Conservation (phyloP, 495 filamentous ascomycete genomes). For the Platismatia glauca region DNA sequence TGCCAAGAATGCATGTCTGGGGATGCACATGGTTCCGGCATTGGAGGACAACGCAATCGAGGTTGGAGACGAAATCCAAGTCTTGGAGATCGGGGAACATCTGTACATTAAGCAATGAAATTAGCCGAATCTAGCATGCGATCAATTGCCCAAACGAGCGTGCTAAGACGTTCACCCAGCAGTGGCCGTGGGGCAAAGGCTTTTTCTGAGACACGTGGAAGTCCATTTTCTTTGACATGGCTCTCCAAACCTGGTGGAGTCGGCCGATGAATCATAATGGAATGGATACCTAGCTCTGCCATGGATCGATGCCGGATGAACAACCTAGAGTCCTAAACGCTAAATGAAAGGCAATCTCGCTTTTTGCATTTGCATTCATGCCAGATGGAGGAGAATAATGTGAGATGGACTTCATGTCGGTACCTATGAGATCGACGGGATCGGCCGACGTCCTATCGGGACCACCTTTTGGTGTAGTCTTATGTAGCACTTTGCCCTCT, state of each 20-base stretch:
- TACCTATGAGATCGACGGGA: constrained; percentile 6
- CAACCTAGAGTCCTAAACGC: not conserved
- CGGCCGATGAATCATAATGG: not conserved
- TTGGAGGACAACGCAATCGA: constrained; percentile 37
- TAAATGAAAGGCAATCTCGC: not conserved
- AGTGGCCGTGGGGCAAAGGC: not conserved
- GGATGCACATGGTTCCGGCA: constrained; percentile 73
- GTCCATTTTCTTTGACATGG: not conserved
- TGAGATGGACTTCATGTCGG: not conserved
- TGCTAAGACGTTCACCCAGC: not conserved
- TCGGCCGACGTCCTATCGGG: constrained; percentile 1
- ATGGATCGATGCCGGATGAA: not conserved
- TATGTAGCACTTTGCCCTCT: no score
- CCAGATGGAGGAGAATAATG: no score
- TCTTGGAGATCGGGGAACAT: constrained; percentile 55
- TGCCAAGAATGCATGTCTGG: constrained; percentile 61
- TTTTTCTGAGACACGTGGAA: not conserved
- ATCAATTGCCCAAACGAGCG: not conserved
- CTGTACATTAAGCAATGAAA: constrained; percentile 43
- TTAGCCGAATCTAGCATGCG: not conserved
- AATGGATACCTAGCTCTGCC: not conserved
- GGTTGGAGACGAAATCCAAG: constrained; percentile 53
- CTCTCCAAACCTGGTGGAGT: not conserved
- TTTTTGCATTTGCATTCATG: not conserved
- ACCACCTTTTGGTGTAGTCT: not conserved